Conservation (phyloP, 768 basidiomycete species). For the Mycena pura region DNA sequence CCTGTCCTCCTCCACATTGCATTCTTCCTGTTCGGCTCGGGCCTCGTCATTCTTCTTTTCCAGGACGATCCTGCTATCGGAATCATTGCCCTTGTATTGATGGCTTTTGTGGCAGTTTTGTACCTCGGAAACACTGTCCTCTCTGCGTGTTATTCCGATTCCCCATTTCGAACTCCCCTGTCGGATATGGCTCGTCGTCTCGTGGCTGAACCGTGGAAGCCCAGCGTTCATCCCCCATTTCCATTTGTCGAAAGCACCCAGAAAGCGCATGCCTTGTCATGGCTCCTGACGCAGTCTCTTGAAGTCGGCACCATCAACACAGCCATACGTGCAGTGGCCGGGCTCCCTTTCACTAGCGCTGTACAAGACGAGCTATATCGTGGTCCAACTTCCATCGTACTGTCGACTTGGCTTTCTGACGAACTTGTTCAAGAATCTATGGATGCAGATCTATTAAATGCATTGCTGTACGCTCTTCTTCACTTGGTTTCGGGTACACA, state of each 20-base stretch:
- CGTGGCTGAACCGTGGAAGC: not conserved
- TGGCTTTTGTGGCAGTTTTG: not conserved
- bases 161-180: not conserved
- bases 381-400: not conserved
- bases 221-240: not conserved
- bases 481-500: not conserved
- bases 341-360: not conserved
- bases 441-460: not conserved
- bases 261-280: not conserved
- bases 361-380: not conserved
- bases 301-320: not conserved
- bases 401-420: not conserved
- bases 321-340: not conserved
- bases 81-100: not conserved
- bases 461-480: not conserved
- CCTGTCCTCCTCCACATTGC: not conserved
- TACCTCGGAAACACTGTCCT: not conserved
- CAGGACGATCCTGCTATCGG: not conserved
- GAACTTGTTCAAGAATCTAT: not conserved
- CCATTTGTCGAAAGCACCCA: not conserved
- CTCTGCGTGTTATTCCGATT: not conserved
- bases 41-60: not conserved
- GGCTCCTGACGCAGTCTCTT: not conserved
- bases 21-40: not conserved
- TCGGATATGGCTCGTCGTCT: not conserved